Evolutionary conservation across 78 protist genomes (phyloP).

Genomic region (Protostelium mycophagum): DNA sequence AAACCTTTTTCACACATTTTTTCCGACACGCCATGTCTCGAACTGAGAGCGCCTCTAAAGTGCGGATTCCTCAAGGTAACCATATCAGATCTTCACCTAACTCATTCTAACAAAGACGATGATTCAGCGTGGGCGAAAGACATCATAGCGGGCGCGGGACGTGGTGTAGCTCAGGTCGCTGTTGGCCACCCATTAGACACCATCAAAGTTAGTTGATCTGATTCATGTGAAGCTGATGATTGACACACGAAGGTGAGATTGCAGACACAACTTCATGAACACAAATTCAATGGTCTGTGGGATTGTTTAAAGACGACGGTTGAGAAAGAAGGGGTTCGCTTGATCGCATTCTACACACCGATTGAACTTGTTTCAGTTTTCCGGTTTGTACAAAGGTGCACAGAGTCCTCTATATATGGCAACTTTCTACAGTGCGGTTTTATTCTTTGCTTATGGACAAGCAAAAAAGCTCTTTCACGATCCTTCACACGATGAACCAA

Average conservation of each 20-base stretch:
- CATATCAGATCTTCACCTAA: too few species aligned
- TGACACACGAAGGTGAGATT: conserved; percentile 10
- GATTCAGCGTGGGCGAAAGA: conserved; percentile 21
- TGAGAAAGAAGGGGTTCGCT: conserved; percentile 54
- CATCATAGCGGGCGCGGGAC: conserved; percentile 53
- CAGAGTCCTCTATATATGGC: conserved; percentile 55
- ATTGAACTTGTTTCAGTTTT: conserved; percentile 7
- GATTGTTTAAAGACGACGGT: conserved; percentile 57
- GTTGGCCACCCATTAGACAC: conserved; percentile 63
- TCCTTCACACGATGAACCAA: background rate
- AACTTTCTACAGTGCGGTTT: conserved; percentile 45
- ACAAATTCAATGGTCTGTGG: conserved; percentile 39
- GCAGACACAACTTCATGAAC: conserved; percentile 59
- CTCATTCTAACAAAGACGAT: too few species aligned
- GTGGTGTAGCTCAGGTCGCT: conserved; percentile 57
- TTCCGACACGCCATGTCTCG: too few species aligned
- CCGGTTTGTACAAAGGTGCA: conserved; percentile 66
- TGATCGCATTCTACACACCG: background rate
- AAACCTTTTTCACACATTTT: too few species aligned
- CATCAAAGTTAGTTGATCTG: conserved; percentile 11
- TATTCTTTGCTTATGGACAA: conserved; percentile 65
- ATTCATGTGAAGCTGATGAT: background rate
- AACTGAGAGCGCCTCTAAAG: too few species aligned
- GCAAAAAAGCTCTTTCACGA: conserved; percentile 28
- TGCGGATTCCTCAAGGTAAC: too few species aligned